Base-by-base conservation (phyloP, 1,284 basidiomycete species). In the Microbotryum scabiosae region DNA sequence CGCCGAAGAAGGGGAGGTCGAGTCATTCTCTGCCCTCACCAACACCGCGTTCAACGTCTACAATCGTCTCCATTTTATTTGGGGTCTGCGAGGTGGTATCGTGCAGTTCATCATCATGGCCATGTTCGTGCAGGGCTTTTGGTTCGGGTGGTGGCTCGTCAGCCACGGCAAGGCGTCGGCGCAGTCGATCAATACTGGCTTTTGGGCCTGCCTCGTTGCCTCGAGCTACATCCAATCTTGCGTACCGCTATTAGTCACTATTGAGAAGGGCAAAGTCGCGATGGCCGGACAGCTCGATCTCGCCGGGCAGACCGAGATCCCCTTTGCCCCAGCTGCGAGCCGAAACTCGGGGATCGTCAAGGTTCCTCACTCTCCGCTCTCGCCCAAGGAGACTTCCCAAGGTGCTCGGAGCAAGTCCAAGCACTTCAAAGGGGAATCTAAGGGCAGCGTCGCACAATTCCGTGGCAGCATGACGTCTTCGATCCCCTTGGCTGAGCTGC, bases 71-170 rank as follows among this genome's bases (percentile, higher is more conserved):
- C 82, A 85, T 57, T 73, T 79, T 21, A 80, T 92, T 20, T 97
- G 90, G 89, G 88, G 85, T 5, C 47, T 85, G 45, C 84, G 85
- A 9, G 78, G 82, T 4, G 87, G 84, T 28, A 63, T 85, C 5
- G 82, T 81, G 12, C 88, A 92, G 71, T 87, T 90, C 73, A 79
- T 88, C 54, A 82, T 86, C 65, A 86, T 94, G 79, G 81, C 83
- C 43, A 97, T 96, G 84, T 97, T 97, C 76, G 90, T 97, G 12
- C 87, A 92, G 71, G 92, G 88, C 1, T 97, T 97, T 76, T 97
- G 92, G 89, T 97, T 87, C 74, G 96, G 94, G 16, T 82, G 87
- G 3, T 85, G 87, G 72, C 82, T 97, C 56, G 90, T 98, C 16
- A 78, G 84, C 26, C 80, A 84, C 21, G 87, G 87, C 5, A 82